phyloP scores from a whole-genome alignment of 2,329 filamentous ascomycete species.

The Chrysoporthe deuterocubensis region DNA sequence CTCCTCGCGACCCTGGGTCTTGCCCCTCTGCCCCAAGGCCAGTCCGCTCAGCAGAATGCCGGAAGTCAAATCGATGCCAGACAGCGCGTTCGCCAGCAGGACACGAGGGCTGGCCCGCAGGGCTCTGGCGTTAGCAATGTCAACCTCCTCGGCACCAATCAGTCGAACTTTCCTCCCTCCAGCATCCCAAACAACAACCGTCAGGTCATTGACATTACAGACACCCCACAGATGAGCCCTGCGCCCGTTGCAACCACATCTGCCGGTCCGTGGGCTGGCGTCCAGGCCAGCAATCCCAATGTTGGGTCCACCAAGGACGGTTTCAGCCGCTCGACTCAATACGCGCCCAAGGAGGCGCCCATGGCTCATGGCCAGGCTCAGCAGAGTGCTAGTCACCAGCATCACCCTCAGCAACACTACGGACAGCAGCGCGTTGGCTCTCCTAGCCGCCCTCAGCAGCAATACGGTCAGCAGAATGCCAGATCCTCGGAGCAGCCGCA shows the following conservation, averaged over 20 bases:
- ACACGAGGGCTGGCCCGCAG: not conserved
- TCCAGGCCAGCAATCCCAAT: not conserved
- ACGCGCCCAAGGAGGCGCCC: not conserved
- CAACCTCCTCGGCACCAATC: not conserved
- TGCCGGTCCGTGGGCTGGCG: not conserved
- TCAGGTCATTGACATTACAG: not conserved
- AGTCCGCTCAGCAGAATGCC: not conserved
- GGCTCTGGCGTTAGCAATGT: not conserved
- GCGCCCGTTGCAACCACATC: no score
- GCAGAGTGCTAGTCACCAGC: not conserved
- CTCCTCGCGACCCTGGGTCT: not conserved
- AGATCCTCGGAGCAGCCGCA: not conserved
- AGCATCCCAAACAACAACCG: not conserved
- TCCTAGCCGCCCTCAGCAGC: not conserved
- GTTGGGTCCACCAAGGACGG: not conserved
- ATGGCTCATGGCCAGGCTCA: not conserved
- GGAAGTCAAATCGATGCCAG: not conserved
- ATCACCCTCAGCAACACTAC: not conserved
- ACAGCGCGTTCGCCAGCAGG: not conserved
- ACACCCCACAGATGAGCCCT: not conserved
- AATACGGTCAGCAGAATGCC: not conserved
- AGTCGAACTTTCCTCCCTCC: not conserved
- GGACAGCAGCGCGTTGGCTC: not conserved
- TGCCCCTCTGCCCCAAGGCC: not conserved
- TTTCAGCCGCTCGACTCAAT: not conserved